These are phyloP conservation scores for Thinopyrum elongatum DNA, from an alignment of 176 grass and related monocot species.

Conservation along the genomic window DNA sequence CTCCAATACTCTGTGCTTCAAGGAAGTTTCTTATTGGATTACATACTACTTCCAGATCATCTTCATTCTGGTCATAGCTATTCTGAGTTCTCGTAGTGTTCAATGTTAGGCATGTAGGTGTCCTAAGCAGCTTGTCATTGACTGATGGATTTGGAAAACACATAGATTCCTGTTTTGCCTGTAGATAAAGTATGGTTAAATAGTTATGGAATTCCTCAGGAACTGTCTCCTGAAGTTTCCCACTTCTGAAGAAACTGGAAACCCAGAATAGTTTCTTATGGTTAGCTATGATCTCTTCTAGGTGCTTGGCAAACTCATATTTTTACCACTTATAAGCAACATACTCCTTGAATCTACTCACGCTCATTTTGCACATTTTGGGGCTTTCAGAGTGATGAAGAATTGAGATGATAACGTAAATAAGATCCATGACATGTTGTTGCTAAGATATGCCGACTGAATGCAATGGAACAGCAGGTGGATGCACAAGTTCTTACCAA, in stretches of 20 bases:
- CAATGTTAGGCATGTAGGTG: constrained; percentile 38
- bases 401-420: constrained; percentile 4
- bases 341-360: not conserved
- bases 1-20: constrained; percentile 27
- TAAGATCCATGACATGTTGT: not conserved
- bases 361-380: not conserved
- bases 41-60: constrained; percentile 42
- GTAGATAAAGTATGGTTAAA: constrained; percentile 21
- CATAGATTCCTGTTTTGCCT: constrained; percentile 78
- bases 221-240: not conserved
- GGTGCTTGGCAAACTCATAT: not conserved
- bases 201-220: not conserved
- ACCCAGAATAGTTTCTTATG: not conserved
- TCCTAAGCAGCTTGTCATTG: constrained; percentile 55
- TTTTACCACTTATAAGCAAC: constrained; percentile 3
- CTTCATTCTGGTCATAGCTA: constrained; percentile 24
- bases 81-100: not conserved
- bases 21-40: constrained; percentile 65
- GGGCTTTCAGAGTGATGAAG: not conserved
- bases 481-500: constrained; percentile 47
- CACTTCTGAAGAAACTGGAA: constrained; percentile 14
- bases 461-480: not conserved
- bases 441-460: not conserved
- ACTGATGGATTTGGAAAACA: constrained; percentile 55
- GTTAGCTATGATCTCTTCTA: not conserved